phyloP scores from a whole-genome alignment of 495 filamentous ascomycete species.

The Copromyces sp. region DNA sequence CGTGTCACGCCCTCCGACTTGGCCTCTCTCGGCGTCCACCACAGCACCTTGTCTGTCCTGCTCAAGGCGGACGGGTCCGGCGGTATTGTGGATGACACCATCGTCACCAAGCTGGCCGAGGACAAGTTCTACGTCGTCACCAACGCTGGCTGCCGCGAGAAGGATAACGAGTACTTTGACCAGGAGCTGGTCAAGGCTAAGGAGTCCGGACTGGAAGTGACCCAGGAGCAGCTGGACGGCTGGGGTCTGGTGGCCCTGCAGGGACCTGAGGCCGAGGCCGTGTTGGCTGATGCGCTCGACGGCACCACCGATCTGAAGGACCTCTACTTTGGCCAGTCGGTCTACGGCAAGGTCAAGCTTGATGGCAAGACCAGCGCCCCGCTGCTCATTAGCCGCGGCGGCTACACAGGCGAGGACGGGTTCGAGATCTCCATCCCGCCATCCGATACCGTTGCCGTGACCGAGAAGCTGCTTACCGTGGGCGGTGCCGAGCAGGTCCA shows the following conservation, averaged over 20 bases:
- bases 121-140: slow-evolving; percentile 85
- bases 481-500: slow-evolving; percentile 53
- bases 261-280: slow-evolving; percentile 61
- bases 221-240: slow-evolving; percentile 45
- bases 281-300: slow-evolving; percentile 47
- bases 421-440: slow-evolving; percentile 86
- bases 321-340: slow-evolving; percentile 70
- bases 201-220: slow-evolving; percentile 49
- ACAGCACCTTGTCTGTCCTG: slow-evolving; percentile 71
- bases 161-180: slow-evolving; percentile 67
- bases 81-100: slow-evolving; percentile 87
- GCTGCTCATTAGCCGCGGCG: slow-evolving; percentile 72
- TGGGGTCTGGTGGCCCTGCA: slow-evolving; percentile 81
- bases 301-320: slow-evolving; percentile 47
- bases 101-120: slow-evolving; percentile 64
- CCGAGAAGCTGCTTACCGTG: slow-evolving; percentile 53
- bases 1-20: slow-evolving; percentile 66
- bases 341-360: slow-evolving; percentile 40
- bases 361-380: slow-evolving; percentile 33
- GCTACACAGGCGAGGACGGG: slow-evolving; percentile 96
- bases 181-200: slow-evolving; percentile 50
- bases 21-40: slow-evolving; percentile 30
- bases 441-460: slow-evolving; percentile 41
- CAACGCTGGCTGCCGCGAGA: slow-evolving; percentile 84
- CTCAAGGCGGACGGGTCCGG: slow-evolving; percentile 62